Base-by-base conservation (phyloP, 495 filamentous ascomycete genomes). In the Schizothecium vesticola region DNA sequence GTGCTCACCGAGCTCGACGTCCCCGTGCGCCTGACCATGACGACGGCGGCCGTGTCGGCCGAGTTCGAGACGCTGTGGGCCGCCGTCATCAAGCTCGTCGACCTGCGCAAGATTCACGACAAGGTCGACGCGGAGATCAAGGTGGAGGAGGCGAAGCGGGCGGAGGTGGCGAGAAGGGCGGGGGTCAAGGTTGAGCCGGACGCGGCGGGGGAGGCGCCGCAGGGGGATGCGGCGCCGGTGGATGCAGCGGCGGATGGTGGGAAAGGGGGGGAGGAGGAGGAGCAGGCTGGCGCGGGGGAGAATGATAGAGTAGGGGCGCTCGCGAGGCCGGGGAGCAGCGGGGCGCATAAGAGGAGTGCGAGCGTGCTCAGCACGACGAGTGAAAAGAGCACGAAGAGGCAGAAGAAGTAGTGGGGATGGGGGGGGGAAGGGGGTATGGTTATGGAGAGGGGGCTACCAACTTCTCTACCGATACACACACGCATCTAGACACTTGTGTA, bases 1-100 rank as follows among this genome's bases (percentile, higher is more conserved):
- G 90, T 88, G 5, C 85, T 98, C 21, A 82, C 86, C 22, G 91
- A 98, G 74, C 83, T 97, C 13, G 91, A 91, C 59, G 87, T 98
- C 60, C 89, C 92, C 0, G 81, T 88, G 1, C 81, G 92, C 8
- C 83, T 98, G 23, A 82, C 88, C 36, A 96, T 99, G 89, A 93
- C 94, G 0, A 98, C 96, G 0, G 86, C 87, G 21, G 86, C 85
- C 1, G 92, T 96, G 1, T 89, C 90, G 57, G 88, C 88, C 72
- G 88, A 88, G 70, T 97, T 93, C 75, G 95, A 97, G 79, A 81
- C 84, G 64, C 83, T 99, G 43, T 88, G 97, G 67, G 81, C 80
- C 25, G 86, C 87, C 19, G 92, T 99, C 58, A 86, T 89, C 33
- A 75, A 85, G 13, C 78, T 99, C 21, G 83, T 99, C 1, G 95